A percentile compares a stretch with the other conserved stretches of the same genome.
Conservation (phyloP, 2,329 filamentous ascomycete genomes). For the Aureobasidium sp. region DNA sequence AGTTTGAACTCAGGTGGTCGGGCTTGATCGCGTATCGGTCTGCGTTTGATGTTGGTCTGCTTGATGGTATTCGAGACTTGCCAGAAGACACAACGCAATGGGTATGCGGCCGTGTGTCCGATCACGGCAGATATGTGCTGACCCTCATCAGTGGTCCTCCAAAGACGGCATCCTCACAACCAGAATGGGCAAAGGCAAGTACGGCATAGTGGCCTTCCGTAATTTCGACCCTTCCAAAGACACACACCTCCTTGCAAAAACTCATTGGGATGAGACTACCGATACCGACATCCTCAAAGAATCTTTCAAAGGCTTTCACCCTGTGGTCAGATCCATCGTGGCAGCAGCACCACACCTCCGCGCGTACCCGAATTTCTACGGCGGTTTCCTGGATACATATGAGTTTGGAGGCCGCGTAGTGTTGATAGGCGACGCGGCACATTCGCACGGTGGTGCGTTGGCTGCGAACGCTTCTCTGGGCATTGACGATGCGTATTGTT, state of each 20-base stretch:
- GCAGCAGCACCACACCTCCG: constrained; percentile 28
- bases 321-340: constrained; percentile 30
- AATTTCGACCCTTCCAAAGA: not conserved
- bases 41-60: constrained; percentile 31
- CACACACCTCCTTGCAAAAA: not conserved
- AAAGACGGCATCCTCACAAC: constrained; percentile 27
- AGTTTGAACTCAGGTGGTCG: constrained; percentile 31
- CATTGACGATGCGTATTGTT: constrained; percentile 33
- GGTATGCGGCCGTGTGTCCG: constrained; percentile 6
- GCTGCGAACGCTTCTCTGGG: constrained; percentile 35
- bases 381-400: constrained; percentile 27
- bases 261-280: not conserved
- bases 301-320: constrained; percentile 15
- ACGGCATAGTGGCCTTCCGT: constrained; percentile 28
- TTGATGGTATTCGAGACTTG: constrained; percentile 27
- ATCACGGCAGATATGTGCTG: not conserved
- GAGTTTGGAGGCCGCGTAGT: constrained; percentile 28
- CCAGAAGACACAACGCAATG: constrained; percentile 34
- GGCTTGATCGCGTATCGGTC: constrained; percentile 34
- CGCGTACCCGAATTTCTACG: constrained; percentile 33
- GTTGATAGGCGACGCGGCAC: constrained; percentile 34
- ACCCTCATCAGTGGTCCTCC: not conserved
- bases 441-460: constrained; percentile 34
- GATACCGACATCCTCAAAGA: constrained; percentile 20
- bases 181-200: constrained; percentile 24